Percentiles rank a stretch among this genome's conserved stretches.
Evolutionary conservation across 2,329 filamentous ascomycete genomes (phyloP).

Genomic region (Fusarium napiforme): DNA sequence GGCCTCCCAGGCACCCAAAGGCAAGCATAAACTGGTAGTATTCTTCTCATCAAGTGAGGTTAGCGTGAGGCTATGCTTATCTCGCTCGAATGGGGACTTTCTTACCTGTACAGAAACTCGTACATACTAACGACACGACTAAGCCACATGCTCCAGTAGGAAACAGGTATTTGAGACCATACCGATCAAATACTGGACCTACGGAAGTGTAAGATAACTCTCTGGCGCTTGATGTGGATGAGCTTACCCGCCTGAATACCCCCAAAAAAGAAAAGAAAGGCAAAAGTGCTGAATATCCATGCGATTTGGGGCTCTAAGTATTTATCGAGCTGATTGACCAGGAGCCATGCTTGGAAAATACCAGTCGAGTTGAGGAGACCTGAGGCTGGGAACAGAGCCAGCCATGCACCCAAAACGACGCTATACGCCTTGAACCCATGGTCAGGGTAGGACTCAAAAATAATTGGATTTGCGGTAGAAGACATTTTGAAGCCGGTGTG

Average conservation of each 20-base stretch:
- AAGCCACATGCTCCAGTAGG: background rate
- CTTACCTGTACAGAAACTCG: background rate
- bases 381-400: background rate
- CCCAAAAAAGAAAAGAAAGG: background rate
- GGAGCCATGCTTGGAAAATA: background rate
- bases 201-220: fast-evolving
- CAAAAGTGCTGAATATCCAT: background rate
- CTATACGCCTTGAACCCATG: background rate
- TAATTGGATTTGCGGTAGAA: fast-evolving
- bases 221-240: background rate
- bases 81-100: fast-evolving
- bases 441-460: background rate
- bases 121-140: fast-evolving
- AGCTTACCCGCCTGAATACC: background rate
- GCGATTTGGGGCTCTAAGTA: background rate
- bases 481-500: fast-evolving
- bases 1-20: background rate
- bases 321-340: fast-evolving
- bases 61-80: fast-evolving
- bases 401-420: background rate
- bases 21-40: background rate
- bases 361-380: background rate
- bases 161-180: background rate
- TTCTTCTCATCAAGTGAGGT: background rate
- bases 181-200: background rate